phyloP scores from a whole-genome alignment of 345 rosid species.

The Balakata baccata region DNA sequence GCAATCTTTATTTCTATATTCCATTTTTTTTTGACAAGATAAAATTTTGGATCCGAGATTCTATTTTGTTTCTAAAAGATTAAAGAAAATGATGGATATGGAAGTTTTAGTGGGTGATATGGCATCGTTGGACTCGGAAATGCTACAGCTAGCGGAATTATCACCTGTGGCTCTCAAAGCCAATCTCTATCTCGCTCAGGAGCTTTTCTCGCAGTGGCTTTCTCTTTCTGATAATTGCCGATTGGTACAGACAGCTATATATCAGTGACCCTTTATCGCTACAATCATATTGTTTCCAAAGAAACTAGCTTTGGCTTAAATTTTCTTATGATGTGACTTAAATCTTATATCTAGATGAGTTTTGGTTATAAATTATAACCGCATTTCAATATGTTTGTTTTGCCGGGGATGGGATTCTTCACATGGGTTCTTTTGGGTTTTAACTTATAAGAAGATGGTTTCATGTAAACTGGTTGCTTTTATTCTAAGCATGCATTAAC shows the following conservation, averaged over 20 bases:
- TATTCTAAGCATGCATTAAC: background rate
- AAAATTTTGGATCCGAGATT: background rate
- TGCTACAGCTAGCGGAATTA: conserved; percentile 75
- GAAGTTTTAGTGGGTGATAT: conserved; percentile 39
- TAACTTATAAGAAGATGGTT: background rate
- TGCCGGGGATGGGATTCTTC: background rate
- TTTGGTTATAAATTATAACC: background rate
- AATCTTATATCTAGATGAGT: too few relatives aligned
- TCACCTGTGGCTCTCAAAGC: conserved; percentile 68
- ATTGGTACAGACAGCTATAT: conserved; percentile 40
- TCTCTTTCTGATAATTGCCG: conserved; percentile 76
- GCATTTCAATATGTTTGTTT: background rate
- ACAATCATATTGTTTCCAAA: too few relatives aligned
- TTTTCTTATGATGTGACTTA: background rate
- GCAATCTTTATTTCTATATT: too few relatives aligned
- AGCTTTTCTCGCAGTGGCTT: conserved; percentile 90
- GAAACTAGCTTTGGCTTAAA: background rate
- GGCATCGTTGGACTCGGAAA: conserved; percentile 65
- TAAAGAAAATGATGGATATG: conserved; percentile 16
- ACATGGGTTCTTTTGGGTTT: background rate
- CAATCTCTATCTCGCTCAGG: conserved; percentile 58
- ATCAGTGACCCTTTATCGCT: background rate
- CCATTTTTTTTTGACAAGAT: too few relatives aligned
- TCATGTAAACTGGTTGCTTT: background rate
- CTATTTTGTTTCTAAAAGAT: background rate